Base-by-base conservation (phyloP, 306 rosid species). In the Castanopsis chinensis region DNA sequence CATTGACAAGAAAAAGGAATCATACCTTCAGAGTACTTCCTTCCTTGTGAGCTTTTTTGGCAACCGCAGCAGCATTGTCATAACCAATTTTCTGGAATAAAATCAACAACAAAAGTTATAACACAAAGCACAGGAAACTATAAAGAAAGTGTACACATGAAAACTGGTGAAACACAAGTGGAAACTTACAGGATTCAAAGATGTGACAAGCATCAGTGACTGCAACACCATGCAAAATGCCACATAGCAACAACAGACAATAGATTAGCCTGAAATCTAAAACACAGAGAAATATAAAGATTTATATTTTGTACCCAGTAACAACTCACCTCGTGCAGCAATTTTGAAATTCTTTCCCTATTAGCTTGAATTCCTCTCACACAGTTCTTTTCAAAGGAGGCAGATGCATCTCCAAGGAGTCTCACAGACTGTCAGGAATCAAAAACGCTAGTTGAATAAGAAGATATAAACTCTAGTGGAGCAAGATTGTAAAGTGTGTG, bases 51-150 rank as follows among this genome's bases (percentile, higher is more conserved):
- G 99, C 99, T 72, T 78, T 91, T 92, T 96, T 93, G 72, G 99
- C 99, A 85, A 96, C 97, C 21, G 97, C 93, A 5, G 97, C 99
- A 52, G 98, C 98, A 73, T 96, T 96, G 83, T 96, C 99, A 84
- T 96, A 96, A 72, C 99, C 99, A 59, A 96, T 96, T 96, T 96
- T 93, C 99, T 96, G 94, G 68, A 86, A 73, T 27, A 64, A 32
- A 72, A 28, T 71, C 76, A 81, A 33, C 25, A 37, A 57, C 25
- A 77, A 13, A 75, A 76, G 49, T 51, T 65, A 76, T 73, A 67
- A 72, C 64, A 30, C 58, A 84, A 54, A 70, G 55, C 57, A 59
- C 2, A 4, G 17, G 6, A 51, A 57, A 49, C 53, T 49, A 13
- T 11, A 49, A 12, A 11, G 45, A 8, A 61, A 37, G 43, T 53